A percentile compares a stretch with the other conserved stretches of the same genome.
Conservation (phyloP, 2,329 filamentous ascomycete species). For the Aspergillus sp. region DNA sequence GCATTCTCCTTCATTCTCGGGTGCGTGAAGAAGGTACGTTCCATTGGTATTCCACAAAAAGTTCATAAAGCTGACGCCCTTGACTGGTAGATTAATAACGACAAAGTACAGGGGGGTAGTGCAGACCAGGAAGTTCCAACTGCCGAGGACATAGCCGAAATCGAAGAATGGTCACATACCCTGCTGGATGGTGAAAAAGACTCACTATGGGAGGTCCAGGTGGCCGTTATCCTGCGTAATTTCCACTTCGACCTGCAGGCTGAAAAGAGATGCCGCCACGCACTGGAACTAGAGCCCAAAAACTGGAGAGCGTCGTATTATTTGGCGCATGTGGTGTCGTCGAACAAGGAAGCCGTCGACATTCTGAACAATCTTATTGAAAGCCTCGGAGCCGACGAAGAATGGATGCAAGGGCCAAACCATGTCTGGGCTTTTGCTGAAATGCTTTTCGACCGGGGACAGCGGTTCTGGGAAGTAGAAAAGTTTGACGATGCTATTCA, state of each 20-base stretch:
- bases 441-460: slow-evolving; percentile 18
- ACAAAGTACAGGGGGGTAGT: neutral
- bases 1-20: slow-evolving; percentile 17
- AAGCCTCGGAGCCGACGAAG: slow-evolving; percentile 3
- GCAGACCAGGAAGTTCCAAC: neutral
- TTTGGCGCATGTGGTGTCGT: slow-evolving; percentile 18
- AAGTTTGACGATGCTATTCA: slow-evolving; percentile 10
- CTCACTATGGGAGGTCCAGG: slow-evolving; percentile 21
- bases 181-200: slow-evolving; percentile 10
- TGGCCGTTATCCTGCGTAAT: slow-evolving; percentile 20
- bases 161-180: slow-evolving; percentile 15
- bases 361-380: slow-evolving; percentile 10
- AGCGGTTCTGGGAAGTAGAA: slow-evolving; percentile 13
- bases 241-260: slow-evolving; percentile 16
- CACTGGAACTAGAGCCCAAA: slow-evolving; percentile 15
- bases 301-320: slow-evolving; percentile 25
- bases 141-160: slow-evolving; percentile 7
- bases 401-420: slow-evolving; percentile 12
- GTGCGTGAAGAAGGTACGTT: slow-evolving; percentile 14
- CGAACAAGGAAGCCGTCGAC: slow-evolving; percentile 15
- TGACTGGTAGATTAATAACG: neutral
- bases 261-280: slow-evolving; percentile 20
- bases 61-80: neutral
- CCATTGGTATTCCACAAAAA: neutral
- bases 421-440: slow-evolving; percentile 10